Conservation (phyloP, 1,284 basidiomycete species). For the Fomes fomentarius region DNA sequence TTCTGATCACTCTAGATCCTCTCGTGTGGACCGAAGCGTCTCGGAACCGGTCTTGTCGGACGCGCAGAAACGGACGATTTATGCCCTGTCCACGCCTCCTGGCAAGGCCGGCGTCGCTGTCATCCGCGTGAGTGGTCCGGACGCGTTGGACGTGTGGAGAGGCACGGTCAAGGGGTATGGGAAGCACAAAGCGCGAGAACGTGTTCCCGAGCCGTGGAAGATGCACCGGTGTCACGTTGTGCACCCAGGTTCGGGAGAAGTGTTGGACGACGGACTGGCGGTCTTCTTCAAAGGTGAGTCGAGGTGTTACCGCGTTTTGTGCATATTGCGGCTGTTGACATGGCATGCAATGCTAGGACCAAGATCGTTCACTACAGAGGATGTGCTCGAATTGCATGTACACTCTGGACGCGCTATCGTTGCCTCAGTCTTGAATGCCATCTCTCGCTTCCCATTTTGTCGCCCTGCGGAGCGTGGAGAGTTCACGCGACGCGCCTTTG, state of each 20-base stretch:
- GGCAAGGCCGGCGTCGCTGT: conserved; percentile 85
- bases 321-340: background rate
- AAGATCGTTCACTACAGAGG: conserved; percentile 81
- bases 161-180: conserved; percentile 46
- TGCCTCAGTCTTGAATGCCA: conserved; percentile 63
- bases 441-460: conserved; percentile 61
- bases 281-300: conserved; percentile 78
- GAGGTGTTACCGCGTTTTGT: background rate
- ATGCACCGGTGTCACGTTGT: conserved; percentile 73
- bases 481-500: conserved; percentile 84
- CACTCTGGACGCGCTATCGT: conserved; percentile 88
- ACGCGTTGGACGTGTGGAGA: conserved; percentile 61
- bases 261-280: conserved; percentile 79
- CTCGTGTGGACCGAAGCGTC: background rate
- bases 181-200: conserved; percentile 21
- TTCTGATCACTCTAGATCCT: too few relatives aligned
- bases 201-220: conserved; percentile 56
- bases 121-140: conserved; percentile 80
- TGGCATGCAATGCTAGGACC: conserved; percentile 46
- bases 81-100: conserved; percentile 83
- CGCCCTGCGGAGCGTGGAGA: conserved; percentile 85
- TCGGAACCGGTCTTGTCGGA: conserved; percentile 45
- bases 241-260: conserved; percentile 61
- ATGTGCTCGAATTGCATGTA: conserved; percentile 84
- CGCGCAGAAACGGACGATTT: conserved; percentile 76